Percentiles rank a stretch among this genome's conserved stretches.
Evolutionary conservation across 2,329 filamentous ascomycete genomes (phyloP).

Genomic region (Venturia pyrina): DNA sequence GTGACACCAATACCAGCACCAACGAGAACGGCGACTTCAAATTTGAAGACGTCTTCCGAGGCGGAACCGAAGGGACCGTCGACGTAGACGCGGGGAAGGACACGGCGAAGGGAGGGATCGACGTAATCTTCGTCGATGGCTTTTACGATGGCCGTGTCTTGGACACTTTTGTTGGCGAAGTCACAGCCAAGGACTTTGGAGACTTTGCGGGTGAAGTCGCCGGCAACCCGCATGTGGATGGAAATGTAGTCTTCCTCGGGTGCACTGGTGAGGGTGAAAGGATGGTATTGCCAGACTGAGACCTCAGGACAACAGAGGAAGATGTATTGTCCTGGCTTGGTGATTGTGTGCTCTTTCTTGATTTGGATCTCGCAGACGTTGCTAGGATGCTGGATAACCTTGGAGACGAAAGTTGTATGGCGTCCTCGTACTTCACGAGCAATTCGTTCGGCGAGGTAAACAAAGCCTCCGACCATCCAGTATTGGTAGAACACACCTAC

Average conservation of each 20-base stretch:
- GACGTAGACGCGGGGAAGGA: slow-evolving; percentile 70
- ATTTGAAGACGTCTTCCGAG: slow-evolving; percentile 77
- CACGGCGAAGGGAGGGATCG: slow-evolving; percentile 60
- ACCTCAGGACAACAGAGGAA: slow-evolving; percentile 81
- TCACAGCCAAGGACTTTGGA: slow-evolving; percentile 67
- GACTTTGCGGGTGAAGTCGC: slow-evolving; percentile 66
- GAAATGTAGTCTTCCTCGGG: slow-evolving; percentile 88
- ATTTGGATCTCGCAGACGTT: slow-evolving; percentile 87
- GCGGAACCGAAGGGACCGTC: slow-evolving; percentile 80
- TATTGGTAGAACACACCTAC: slow-evolving; percentile 82
- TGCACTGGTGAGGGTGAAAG: slow-evolving; percentile 76
- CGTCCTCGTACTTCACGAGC: slow-evolving; percentile 68
- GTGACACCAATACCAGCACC: slow-evolving; percentile 44
- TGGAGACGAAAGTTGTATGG: slow-evolving; percentile 78
- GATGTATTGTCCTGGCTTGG: slow-evolving; percentile 73
- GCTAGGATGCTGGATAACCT: slow-evolving; percentile 81
- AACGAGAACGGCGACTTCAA: slow-evolving; percentile 41
- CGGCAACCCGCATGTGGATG: slow-evolving; percentile 73
- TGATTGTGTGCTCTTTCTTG: slow-evolving; percentile 80
- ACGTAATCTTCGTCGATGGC: slow-evolving; percentile 55
- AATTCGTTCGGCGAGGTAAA: slow-evolving; percentile 70
- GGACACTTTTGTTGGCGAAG: slow-evolving; percentile 46
- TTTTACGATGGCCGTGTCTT: slow-evolving; percentile 53
- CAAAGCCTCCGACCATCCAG: slow-evolving; percentile 76
- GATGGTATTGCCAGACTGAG: slow-evolving; percentile 81